phyloP scores from a whole-genome alignment of 208 protist species.

The Leishmania mexicana region DNA sequence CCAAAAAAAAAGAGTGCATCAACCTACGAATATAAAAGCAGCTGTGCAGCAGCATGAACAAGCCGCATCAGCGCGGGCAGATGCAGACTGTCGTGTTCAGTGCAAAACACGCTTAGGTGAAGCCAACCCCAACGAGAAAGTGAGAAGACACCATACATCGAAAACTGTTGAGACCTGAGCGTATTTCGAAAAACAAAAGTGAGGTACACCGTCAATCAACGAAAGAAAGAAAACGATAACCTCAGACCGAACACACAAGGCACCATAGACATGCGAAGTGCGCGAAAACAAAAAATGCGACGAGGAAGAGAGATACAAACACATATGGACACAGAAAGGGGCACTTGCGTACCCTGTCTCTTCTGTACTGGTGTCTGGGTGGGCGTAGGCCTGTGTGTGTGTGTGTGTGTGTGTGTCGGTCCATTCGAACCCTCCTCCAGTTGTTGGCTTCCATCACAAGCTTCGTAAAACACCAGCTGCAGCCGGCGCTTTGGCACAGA shows the following conservation, averaged over 20 bases:
- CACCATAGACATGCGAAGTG: neutral
- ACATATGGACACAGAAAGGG: neutral
- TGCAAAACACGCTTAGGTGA: neutral
- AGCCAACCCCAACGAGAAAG: neutral
- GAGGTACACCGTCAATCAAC: neutral
- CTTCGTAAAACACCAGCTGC: neutral
- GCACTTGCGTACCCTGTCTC: neutral
- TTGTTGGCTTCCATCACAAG: neutral
- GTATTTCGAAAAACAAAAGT: neutral
- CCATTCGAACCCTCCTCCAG: neutral
- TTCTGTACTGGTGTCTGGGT: neutral
- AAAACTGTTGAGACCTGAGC: neutral
- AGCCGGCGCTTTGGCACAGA: neutral
- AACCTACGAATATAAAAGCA: neutral
- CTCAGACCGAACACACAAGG: neutral
- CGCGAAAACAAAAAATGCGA: neutral
- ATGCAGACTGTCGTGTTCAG: neutral
- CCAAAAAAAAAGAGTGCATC: neutral
- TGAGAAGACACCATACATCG: neutral
- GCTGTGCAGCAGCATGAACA: neutral
- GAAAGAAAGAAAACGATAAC: neutral
- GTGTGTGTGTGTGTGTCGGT: neutral
- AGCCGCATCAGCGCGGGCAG: neutral
- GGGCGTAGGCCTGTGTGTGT: neutral
- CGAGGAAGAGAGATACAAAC: neutral